Conservation (phyloP, 1,284 basidiomycete genomes). For the Cutaneotrichosporon spelunceum region DNA sequence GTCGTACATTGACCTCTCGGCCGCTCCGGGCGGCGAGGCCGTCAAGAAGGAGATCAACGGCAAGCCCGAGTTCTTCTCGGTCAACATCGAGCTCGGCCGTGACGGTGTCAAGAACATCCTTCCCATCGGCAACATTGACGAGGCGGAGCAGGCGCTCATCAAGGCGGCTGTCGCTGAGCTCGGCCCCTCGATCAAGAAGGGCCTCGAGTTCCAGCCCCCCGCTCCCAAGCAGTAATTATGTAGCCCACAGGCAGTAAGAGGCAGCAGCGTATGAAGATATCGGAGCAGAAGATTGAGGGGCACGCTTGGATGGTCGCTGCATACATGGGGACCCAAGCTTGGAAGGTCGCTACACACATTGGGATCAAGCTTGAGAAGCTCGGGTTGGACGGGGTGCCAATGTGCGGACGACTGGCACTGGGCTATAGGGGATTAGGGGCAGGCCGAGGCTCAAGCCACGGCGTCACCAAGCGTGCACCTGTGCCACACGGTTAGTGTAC, state of each 20-base stretch:
- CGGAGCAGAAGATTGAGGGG: no score
- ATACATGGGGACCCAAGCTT: no score
- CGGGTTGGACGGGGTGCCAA: no score
- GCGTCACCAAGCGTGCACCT: no score
- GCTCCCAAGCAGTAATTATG: conserved; percentile 46
- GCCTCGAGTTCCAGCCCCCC: conserved; percentile 45
- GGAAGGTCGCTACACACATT: no score
- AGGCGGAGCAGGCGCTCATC: conserved; percentile 55
- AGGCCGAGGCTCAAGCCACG: no score
- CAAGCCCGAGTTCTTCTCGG: conserved; percentile 79
- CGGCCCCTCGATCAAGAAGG: conserved; percentile 57
- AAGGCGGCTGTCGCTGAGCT: conserved; percentile 56
- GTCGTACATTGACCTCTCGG: conserved; percentile 76
- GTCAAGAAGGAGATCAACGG: conserved; percentile 53
- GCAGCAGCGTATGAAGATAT: not conserved
- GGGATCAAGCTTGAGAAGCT: not conserved
- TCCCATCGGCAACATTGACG: conserved; percentile 55
- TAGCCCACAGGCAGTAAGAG: not conserved
- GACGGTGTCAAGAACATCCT: conserved; percentile 58
- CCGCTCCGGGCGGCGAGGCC: conserved; percentile 51
- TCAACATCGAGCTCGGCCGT: conserved; percentile 77
- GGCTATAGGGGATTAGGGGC: no score
- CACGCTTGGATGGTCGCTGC: no score
- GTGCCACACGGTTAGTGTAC: no score
- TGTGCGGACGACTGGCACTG: no score